phyloP scores from a whole-genome alignment of 2,329 filamentous ascomycete genomes.

The Corniculantispora saksenae region DNA sequence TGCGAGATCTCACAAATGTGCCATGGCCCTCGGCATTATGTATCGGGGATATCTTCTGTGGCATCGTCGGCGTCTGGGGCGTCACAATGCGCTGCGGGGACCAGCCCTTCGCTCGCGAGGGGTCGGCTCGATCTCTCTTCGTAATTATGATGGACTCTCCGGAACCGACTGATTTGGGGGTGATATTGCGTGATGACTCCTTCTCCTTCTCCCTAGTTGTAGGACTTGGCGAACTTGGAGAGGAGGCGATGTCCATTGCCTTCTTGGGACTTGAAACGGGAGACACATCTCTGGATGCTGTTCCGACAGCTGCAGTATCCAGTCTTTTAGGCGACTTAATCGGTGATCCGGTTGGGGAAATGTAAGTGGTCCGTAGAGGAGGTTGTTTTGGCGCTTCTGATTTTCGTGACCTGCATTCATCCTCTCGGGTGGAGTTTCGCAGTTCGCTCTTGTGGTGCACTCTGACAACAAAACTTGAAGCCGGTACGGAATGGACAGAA shows the following conservation, averaged over 20 bases:
- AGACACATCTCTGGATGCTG: neutral
- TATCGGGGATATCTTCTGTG: neutral
- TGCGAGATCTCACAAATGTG: constrained; percentile 6
- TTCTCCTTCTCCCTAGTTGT: neutral
- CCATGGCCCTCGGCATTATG: neutral
- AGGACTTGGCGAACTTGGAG: neutral
- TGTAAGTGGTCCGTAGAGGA: neutral
- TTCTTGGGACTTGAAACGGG: neutral
- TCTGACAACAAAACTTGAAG: constrained; percentile 7
- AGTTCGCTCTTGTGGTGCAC: neutral
- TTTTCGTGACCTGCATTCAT: neutral
- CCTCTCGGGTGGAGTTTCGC: neutral
- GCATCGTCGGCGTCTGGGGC: constrained; percentile 12
- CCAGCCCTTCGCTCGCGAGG: neutral
- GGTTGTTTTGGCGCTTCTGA: neutral
- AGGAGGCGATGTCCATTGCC: neutral
- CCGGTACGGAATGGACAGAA: neutral
- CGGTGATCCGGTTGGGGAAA: neutral
- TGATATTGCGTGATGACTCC: neutral
- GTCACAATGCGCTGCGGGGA: constrained; percentile 18
- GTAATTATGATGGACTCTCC: neutral
- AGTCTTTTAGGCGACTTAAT: neutral
- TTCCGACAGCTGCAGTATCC: neutral
- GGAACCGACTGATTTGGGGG: neutral
- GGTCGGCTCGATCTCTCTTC: neutral